Conservation (phyloP, 345 rosid genomes). For the Eucalyptus pauciflora region DNA sequence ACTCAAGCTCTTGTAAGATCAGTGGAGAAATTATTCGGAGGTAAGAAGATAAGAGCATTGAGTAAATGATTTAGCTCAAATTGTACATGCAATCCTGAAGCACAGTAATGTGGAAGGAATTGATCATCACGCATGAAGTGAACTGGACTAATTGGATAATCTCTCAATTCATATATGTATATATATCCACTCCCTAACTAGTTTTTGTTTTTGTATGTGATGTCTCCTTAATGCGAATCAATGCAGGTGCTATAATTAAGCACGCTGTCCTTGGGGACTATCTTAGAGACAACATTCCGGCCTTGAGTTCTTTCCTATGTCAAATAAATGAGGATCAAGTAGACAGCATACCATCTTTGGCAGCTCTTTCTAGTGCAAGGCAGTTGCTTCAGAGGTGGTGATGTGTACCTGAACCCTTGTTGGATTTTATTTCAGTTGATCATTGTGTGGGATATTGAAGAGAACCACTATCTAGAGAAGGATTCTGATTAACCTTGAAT, state of each 20-base stretch:
- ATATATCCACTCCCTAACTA: neutral
- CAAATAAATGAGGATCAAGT: constrained; percentile 20
- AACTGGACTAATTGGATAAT: neutral
- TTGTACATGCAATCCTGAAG: neutral
- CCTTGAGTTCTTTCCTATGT: constrained; percentile 50
- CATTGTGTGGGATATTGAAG: neutral
- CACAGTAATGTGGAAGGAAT: neutral
- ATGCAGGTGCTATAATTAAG: constrained; percentile 42
- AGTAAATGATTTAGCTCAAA: neutral
- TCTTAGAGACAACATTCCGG: constrained; percentile 49
- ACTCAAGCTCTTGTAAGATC: constrained; percentile 40
- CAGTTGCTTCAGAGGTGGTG: constrained; percentile 51
- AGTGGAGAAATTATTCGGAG: constrained; percentile 48
- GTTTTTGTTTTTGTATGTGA: neutral
- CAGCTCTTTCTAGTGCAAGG: constrained; percentile 76
- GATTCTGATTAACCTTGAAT: neutral
- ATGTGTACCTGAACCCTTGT: neutral
- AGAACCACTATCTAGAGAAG: neutral
- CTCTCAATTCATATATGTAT: neutral
- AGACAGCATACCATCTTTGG: constrained; percentile 48
- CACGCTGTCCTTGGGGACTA: constrained; percentile 45
- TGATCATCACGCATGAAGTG: neutral
- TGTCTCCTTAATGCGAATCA: neutral
- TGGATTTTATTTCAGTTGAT: neutral
- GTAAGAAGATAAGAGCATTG: constrained; percentile 39